Evolutionary conservation across 106 monocot species (phyloP).

Genomic region (Posidonia australis): DNA sequence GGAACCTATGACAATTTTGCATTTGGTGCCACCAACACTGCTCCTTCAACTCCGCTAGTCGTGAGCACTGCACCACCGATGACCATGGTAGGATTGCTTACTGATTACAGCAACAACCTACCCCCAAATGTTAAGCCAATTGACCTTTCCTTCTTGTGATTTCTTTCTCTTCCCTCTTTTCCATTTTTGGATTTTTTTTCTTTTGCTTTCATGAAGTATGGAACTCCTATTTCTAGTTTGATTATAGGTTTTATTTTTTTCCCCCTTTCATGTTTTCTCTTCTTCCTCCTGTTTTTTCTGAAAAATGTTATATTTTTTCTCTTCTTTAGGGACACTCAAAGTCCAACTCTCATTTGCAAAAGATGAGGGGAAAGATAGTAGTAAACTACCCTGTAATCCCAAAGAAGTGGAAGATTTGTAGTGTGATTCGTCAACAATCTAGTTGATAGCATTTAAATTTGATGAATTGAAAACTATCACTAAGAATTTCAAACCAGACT

Average conservation of each 20-base stretch:
- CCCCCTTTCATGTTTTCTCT: too few species aligned
- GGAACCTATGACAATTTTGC: too few species aligned
- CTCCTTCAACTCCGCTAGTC: too few species aligned
- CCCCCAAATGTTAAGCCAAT: constrained; percentile 55
- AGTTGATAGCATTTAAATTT: constrained; percentile 49
- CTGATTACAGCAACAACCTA: too few species aligned
- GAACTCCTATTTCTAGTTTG: not conserved
- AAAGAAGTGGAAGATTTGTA: constrained; percentile 61
- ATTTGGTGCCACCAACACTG: too few species aligned
- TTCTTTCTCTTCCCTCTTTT: constrained; percentile 1
- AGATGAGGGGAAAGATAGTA: constrained; percentile 8
- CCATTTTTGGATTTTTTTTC: not conserved
- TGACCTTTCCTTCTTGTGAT: constrained; percentile 10
- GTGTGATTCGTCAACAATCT: constrained; percentile 26
- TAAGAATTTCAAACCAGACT: constrained; percentile 48
- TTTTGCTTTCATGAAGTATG: not conserved
- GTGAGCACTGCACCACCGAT: too few species aligned
- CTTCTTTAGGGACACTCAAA: constrained; percentile 25
- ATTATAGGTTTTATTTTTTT: too few species aligned
- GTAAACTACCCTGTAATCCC: constrained; percentile 46
- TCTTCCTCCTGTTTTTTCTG: too few species aligned
- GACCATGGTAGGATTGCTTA: too few species aligned
- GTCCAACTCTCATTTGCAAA: constrained; percentile 15
- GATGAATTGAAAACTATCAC: constrained; percentile 53
- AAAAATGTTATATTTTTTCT: not conserved